phyloP scores from a whole-genome alignment of 2,329 filamentous ascomycete species.

The Calonectria multiphialidica region DNA sequence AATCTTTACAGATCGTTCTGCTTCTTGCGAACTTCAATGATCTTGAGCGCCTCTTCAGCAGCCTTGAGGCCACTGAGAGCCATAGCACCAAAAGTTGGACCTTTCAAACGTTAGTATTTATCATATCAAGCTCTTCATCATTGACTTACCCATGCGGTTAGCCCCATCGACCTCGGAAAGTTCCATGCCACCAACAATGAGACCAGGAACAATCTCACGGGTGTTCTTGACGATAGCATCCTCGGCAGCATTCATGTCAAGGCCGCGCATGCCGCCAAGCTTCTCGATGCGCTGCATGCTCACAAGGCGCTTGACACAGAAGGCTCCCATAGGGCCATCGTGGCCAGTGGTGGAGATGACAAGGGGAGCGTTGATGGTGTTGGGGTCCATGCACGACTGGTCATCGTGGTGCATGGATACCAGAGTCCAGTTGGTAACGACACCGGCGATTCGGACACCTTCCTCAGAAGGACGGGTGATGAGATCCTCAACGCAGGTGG shows the following conservation, averaged over 20 bases:
- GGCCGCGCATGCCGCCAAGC: slow-evolving; percentile 90
- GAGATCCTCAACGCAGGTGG: slow-evolving; percentile 90
- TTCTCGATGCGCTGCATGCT: slow-evolving; percentile 87
- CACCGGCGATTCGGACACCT: slow-evolving; percentile 81
- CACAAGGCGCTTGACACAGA: slow-evolving; percentile 90
- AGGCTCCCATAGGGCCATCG: slow-evolving; percentile 91
- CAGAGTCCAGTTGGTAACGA: slow-evolving; percentile 96
- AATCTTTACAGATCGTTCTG: slow-evolving; percentile 73
- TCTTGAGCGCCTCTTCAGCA: slow-evolving; percentile 84
- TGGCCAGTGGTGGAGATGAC: slow-evolving; percentile 93
- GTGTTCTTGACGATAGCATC: slow-evolving; percentile 95
- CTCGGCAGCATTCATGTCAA: slow-evolving; percentile 93
- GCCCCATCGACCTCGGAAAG: slow-evolving; percentile 90
- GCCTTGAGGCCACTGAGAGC: slow-evolving; percentile 89
- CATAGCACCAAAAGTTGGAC: slow-evolving; percentile 91
- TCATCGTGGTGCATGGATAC: slow-evolving; percentile 90
- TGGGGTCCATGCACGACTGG: slow-evolving; percentile 96
- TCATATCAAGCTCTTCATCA: background rate
- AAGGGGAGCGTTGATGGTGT: slow-evolving; percentile 93
- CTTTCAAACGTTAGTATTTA: slow-evolving; percentile 39
- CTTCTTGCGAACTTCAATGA: slow-evolving; percentile 82
- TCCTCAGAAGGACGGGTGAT: slow-evolving; percentile 79
- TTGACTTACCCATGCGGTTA: slow-evolving; percentile 81
- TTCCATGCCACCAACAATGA: slow-evolving; percentile 97
- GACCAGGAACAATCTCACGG: slow-evolving; percentile 85